phyloP scores from a whole-genome alignment of 1,284 basidiomycete genomes.

The Sanguinoderma infundibulare region DNA sequence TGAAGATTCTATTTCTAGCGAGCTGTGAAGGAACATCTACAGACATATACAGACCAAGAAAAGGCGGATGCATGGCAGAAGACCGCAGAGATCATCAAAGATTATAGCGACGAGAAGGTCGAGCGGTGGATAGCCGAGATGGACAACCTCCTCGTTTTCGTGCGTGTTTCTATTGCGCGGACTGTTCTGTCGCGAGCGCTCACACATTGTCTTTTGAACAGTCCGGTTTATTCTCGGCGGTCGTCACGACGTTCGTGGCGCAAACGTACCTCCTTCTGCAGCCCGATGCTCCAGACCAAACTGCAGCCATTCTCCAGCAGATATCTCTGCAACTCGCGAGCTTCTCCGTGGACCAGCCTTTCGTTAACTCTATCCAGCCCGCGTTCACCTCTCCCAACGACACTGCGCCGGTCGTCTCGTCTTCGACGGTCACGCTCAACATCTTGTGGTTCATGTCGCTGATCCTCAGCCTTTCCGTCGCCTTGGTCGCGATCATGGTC shows the following conservation, averaged over 20 bases:
- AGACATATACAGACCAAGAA: neutral
- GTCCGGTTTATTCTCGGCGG: constrained; percentile 18
- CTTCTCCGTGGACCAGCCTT: constrained; percentile 7
- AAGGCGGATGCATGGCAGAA: neutral
- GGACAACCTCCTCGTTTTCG: constrained; percentile 16
- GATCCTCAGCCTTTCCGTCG: constrained; percentile 16
- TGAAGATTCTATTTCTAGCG: neutral
- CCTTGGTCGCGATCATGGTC: constrained; percentile 18
- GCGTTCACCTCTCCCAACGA: neutral
- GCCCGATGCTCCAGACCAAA: neutral
- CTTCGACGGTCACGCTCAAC: constrained; percentile 15
- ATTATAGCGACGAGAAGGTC: constrained; percentile 7
- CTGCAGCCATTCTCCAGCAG: constrained; percentile 1
- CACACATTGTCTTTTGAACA: neutral
- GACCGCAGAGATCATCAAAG: neutral
- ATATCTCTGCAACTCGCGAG: constrained; percentile 9
- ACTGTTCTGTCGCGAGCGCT: too few species aligned
- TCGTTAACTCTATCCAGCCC: constrained; percentile 14
- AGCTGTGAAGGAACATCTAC: neutral
- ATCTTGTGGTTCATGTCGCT: constrained; percentile 22
- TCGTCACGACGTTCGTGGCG: constrained; percentile 12
- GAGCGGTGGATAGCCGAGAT: constrained; percentile 16
- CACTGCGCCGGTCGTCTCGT: neutral
- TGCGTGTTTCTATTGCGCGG: constrained; percentile 1
- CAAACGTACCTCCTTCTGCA: constrained; percentile 15